Conservation (phyloP, 139 green algal species). For the Micractinium sp. region DNA sequence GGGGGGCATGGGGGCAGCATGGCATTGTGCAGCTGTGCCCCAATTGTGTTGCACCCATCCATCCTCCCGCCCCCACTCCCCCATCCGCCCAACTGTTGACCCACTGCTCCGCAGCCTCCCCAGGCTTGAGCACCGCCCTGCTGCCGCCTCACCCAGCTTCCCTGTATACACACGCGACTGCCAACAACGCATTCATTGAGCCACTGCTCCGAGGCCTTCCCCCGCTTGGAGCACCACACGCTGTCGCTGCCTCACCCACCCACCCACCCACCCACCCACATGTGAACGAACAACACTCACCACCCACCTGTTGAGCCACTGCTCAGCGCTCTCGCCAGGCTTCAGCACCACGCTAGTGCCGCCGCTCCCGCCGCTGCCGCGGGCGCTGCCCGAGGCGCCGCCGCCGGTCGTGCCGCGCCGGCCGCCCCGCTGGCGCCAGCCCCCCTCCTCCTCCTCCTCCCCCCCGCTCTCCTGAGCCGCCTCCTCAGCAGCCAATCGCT, state of each 20-base stretch:
- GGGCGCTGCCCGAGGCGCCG: not conserved
- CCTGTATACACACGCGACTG: too few relatives aligned
- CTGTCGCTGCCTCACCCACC: too few relatives aligned
- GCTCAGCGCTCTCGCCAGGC: not conserved
- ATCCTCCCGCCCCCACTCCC: too few relatives aligned
- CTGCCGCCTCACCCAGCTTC: too few relatives aligned
- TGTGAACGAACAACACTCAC: too few relatives aligned
- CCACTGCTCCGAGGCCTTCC: not conserved
- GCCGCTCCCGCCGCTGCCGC: not conserved
- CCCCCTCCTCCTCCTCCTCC: not conserved
- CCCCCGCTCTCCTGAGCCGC: not conserved
- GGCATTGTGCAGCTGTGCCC: too few relatives aligned
- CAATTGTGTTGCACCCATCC: too few relatives aligned
- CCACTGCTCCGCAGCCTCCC: too few relatives aligned
- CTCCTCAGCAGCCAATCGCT: not conserved
- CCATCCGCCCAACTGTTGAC: too few relatives aligned
- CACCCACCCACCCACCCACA: too few relatives aligned
- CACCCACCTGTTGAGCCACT: slow-evolving; percentile 11
- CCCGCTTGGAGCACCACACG: not conserved
- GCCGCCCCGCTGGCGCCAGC: not conserved
- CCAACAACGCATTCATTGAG: not conserved
- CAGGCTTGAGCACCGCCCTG: too few relatives aligned
- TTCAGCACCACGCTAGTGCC: not conserved
- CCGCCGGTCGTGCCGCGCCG: not conserved
- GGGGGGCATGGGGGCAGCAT: too few relatives aligned